Conservation (phyloP, 176 grass and related monocot genomes). For the Coix lacrymajobi region DNA sequence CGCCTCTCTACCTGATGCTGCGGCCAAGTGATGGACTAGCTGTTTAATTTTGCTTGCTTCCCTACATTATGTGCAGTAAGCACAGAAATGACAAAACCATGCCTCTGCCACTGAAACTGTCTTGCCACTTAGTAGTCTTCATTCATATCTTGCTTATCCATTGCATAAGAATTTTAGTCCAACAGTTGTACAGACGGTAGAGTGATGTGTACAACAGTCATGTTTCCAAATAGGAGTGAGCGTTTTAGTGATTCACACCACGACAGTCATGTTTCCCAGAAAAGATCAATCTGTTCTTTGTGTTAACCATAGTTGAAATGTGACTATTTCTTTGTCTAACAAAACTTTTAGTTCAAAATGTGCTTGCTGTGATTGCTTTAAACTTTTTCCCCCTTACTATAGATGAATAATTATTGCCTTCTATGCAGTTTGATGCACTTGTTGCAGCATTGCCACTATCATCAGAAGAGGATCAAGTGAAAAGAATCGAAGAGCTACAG, state of each 20-base stretch:
- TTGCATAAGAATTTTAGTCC: background rate
- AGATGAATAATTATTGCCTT: background rate
- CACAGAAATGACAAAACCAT: background rate
- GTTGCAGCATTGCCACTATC: conserved; percentile 77
- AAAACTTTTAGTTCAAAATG: background rate
- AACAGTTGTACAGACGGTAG: background rate
- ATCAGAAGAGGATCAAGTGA: conserved; percentile 75
- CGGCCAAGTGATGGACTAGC: background rate
- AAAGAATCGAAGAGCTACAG: conserved; percentile 82
- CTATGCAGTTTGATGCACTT: conserved; percentile 79
- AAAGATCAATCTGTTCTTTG: background rate
- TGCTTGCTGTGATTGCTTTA: background rate
- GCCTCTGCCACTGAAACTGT: background rate
- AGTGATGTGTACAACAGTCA: background rate
- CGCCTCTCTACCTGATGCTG: background rate
- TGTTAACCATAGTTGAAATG: background rate
- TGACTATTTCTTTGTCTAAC: background rate
- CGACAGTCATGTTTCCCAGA: background rate
- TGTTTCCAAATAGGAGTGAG: background rate
- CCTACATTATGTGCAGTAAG: background rate
- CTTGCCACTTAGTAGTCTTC: background rate
- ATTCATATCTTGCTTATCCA: background rate
- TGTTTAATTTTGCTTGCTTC: background rate
- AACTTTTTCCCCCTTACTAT: background rate
- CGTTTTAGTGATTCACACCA: background rate